Evolutionary conservation across 2,329 filamentous ascomycete genomes (phyloP).

Genomic region (Phaeomoniella chlamydospora): DNA sequence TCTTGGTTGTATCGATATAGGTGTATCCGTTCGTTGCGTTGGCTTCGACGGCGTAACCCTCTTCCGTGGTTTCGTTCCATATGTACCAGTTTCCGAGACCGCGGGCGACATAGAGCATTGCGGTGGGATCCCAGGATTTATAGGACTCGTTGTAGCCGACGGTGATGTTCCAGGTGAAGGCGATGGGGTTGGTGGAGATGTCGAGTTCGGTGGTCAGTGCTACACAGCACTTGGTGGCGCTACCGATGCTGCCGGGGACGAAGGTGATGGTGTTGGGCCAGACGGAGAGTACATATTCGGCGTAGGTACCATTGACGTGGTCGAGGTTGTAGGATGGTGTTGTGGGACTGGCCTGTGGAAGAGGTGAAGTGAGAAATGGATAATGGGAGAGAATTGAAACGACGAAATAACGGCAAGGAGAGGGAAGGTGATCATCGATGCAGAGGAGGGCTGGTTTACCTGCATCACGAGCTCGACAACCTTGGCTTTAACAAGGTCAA

Average conservation of each 20-base stretch:
- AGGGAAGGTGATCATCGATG: no score
- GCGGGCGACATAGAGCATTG: neutral
- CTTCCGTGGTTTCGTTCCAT: no score
- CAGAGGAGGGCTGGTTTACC: no score
- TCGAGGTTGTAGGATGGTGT: neutral
- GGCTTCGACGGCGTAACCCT: no score
- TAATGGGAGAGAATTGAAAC: no score
- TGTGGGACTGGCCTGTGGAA: no score
- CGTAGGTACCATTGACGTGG: neutral
- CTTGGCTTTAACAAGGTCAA: neutral
- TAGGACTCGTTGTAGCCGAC: neutral
- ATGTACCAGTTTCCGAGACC: no score
- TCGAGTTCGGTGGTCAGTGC: neutral
- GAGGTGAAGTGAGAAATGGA: no score
- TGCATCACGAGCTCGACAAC: neutral
- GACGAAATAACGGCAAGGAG: no score
- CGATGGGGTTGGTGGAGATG: neutral
- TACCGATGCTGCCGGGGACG: neutral
- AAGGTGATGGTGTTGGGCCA: neutral
- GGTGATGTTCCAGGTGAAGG: neutral
- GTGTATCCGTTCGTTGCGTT: no score
- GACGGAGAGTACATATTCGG: neutral
- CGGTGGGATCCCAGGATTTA: neutral
- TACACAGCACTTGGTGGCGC: neutral
- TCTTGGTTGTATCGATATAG: no score